Base-by-base conservation (phyloP, 2,329 filamentous ascomycete species). In the Talaromyces pinophilus region DNA sequence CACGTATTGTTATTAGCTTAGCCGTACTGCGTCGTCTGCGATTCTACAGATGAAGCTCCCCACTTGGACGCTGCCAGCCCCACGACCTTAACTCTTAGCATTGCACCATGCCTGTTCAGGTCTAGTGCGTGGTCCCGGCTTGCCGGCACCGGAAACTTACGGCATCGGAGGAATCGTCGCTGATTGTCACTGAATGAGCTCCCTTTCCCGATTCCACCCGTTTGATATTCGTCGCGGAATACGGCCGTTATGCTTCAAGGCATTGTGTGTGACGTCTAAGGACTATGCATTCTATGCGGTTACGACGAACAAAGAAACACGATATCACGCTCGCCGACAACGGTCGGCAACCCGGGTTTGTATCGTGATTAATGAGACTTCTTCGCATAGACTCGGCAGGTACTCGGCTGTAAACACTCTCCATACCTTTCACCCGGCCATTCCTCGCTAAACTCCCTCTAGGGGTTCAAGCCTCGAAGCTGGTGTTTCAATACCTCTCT, bases 21-120 rank as follows among this genome's bases (percentile, higher is more conserved):
- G 22, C 7, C 22, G 13, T 5, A 0, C 44, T 22, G 44, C 46
- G 22, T n/a, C 15, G 46, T 50, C 19, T 54, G n/a, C 19, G 50
- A 54, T 54, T 54, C 28, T 54, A 60, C 57, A 60, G 57, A 60
- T 60, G 57, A 44, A 60, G 59, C 44, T 62, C 59, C 50, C 61
- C 61, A 63, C 62, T 63, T 63, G 35, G 50, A 63, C 40, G 62
- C 28, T 54, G 52, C 62, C 25, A 25, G 62, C 52, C 52, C 62
- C 62, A 64, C 62, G 62, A 64, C 52, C 62, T 64, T 48, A 48
- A 64, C 17, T 46, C 25, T 35, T 59, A 64, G 62, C 40, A 55
- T 10, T 22, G 22, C 28, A 1, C 46, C 13, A 40, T 62, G 0
- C 33, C 30, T 40, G n/a, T 38, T 54, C 2, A 3, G 46, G 60